Base-by-base conservation (phyloP, 345 rosid genomes). In the Corchorus capsularis region DNA sequence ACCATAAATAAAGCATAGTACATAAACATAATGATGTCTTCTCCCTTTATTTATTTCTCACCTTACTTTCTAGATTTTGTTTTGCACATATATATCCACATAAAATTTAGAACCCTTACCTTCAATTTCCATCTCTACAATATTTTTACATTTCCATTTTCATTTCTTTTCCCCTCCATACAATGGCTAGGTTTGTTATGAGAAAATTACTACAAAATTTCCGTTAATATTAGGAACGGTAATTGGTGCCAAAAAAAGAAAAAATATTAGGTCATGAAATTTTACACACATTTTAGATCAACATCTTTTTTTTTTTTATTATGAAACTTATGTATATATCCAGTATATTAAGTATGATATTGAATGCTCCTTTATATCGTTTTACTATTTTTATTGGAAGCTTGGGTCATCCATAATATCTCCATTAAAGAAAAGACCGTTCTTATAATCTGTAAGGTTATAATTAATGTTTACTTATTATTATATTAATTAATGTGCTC, bases 361-460 rank as follows among this genome's bases (percentile, higher is more conserved):
- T 27, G 27, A 22, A 63, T 39, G 49, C 5, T 63, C 49, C 69
- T 65, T 49, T 15, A 14, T 34, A 37, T 32, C 59, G 49, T 69
- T 13, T 16, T 69, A 73, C 78, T 81, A 34, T 77, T 56, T 75
- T 2, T 69, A 47, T 74, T 81, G 81, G 84, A 77, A 77, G 63
- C 35, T 74, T 74, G 14, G 47, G 49, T 56, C 84, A 74, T 60
- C 55, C 61, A 71, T 77, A 62, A 39, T 15, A 27, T 7, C 63
- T 20, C 53, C 75, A 56, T 56, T 63, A 49, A 74, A 20, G 13
- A 35, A 20, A 17, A n/a, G 9, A 39, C 65, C n/a, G 12, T 62
- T 69, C 37, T 12, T 68, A n/a, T 19, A 69, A 43, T 35, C 71
- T 74, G 69, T 49, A 20, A 37, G 62, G 37, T 8, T 73, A 49